Base-by-base conservation (phyloP, 495 filamentous ascomycete species). In the Aspergillus cavernicola region DNA sequence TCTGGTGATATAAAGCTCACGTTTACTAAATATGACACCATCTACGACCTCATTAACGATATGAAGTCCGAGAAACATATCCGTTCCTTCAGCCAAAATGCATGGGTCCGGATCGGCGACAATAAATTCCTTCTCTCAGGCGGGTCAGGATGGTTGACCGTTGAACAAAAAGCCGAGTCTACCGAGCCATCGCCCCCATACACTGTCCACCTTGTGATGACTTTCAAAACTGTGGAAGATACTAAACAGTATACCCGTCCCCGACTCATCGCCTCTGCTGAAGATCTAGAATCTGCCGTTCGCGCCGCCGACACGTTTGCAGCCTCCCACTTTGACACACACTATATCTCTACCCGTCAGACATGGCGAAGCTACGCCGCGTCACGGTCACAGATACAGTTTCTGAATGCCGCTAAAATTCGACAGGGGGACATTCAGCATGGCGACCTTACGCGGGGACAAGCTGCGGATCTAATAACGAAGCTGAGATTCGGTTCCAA, bases 391-490 rank as follows among this genome's bases (percentile, higher is more conserved):
- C 93, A 97, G 62, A 47, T 96, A 0, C 66, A 72, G 2, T 80
- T 91, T 29, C 64, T 98, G 23, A 95, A 95, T 57, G 85, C 80
- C 56, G 59, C 86, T 5, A 71, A 82, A 4, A 68, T 73, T 1
- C 68, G 76, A 9, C 64, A 81, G 1, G 75, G 83, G n/a, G 70
- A 76, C 42, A 62, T 93, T 15, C 73, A 55, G n/a, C 33, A 67
- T 0, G 64, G 62, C 1, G 76, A 81, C 26, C 52, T 96, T 36
- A 95, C 82, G 4, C 89, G 90, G 49, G 93, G 93, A 1, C 80
- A 82, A 60, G 95, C 93, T 28, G 79, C 78, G 16, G 93, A 98
- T 71, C 90, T 96, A 81, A 96, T 97, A 54, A 95, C 88, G 2
- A 96, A 96, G 63, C 59, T 96, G 52, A 90, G 85, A 58, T 85